These are phyloP conservation scores for Cercophora sp. DNA, from an alignment of 495 filamentous ascomycete species.

Conservation along the genomic window DNA sequence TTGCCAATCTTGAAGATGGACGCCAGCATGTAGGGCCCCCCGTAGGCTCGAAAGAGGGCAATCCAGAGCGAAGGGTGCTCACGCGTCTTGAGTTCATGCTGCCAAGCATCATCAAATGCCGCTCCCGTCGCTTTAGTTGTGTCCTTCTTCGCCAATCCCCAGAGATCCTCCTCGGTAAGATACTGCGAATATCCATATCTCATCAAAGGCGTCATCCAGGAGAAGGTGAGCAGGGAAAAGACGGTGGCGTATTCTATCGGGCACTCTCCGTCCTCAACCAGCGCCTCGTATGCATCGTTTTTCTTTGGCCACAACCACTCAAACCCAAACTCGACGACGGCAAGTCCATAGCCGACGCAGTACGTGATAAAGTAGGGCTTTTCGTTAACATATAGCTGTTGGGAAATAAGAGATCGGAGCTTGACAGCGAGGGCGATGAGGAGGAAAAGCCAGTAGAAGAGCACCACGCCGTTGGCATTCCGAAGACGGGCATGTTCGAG, in stretches of 20 bases:
- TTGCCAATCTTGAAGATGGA: slow-evolving; percentile 80
- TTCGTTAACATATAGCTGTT: slow-evolving; percentile 60
- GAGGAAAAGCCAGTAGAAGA: slow-evolving; percentile 96
- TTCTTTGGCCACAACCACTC: slow-evolving; percentile 94
- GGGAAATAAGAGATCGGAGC: slow-evolving; percentile 79
- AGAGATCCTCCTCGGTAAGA: slow-evolving; percentile 93
- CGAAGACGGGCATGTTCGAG: slow-evolving; percentile 84
- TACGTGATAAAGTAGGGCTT: slow-evolving; percentile 77
- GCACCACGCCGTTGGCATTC: slow-evolving; percentile 85
- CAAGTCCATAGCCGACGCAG: slow-evolving; percentile 68
- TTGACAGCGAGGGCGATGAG: slow-evolving; percentile 79
- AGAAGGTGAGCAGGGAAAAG: slow-evolving; percentile 90
- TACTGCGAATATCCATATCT: slow-evolving; percentile 87
- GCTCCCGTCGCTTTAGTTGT: slow-evolving; percentile 65
- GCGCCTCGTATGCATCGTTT: slow-evolving; percentile 72
- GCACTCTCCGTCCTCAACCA: slow-evolving; percentile 85
- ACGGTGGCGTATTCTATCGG: slow-evolving; percentile 91
- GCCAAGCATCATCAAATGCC: slow-evolving; percentile 72
- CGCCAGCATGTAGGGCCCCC: slow-evolving; percentile 74
- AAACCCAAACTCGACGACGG: slow-evolving; percentile 68
- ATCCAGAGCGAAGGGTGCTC: slow-evolving; percentile 81
- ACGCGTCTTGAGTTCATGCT: slow-evolving; percentile 66
- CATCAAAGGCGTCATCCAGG: slow-evolving; percentile 99
- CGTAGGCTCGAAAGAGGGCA: slow-evolving; percentile 81
- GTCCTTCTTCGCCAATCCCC: slow-evolving; percentile 81